Evolutionary conservation across 2,329 filamentous ascomycete species (phyloP).

Genomic region (Setomelanomma holmii): DNA sequence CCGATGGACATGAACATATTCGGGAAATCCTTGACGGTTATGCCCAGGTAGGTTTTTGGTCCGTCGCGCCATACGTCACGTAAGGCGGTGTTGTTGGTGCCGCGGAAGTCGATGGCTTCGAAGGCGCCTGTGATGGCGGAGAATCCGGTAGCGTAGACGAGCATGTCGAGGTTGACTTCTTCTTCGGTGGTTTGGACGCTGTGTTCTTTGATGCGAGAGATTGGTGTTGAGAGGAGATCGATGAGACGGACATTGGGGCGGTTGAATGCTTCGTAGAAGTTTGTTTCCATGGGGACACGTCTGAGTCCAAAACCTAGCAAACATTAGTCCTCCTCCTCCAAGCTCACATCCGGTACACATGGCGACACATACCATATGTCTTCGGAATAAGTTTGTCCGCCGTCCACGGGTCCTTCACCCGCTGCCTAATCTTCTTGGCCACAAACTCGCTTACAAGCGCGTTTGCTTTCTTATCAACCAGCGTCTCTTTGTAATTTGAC

Average conservation of each 20-base stretch:
- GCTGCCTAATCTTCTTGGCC: slow-evolving; percentile 43
- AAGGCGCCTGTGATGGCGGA: slow-evolving; percentile 16
- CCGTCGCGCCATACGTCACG: slow-evolving; percentile 15
- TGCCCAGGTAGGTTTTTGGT: slow-evolving; percentile 30
- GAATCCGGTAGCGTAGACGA: slow-evolving; percentile 52
- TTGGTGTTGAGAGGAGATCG: slow-evolving; percentile 46
- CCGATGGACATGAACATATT: slow-evolving; percentile 52
- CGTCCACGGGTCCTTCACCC: slow-evolving; percentile 51
- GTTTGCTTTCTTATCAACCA: slow-evolving; percentile 32
- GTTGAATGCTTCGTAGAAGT: slow-evolving; percentile 52
- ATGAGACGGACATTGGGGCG: slow-evolving; percentile 49
- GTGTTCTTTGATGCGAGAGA: slow-evolving; percentile 33
- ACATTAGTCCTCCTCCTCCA: too few relatives aligned
- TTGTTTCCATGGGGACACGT: slow-evolving; percentile 50
- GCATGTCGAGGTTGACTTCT: slow-evolving; percentile 44
- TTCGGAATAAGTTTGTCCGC: slow-evolving; percentile 50
- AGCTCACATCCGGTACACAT: too few relatives aligned
- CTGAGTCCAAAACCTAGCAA: slow-evolving; percentile 45
- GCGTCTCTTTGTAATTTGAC: slow-evolving; percentile 27
- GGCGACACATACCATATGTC: slow-evolving; percentile 45
- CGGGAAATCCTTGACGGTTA: slow-evolving; percentile 31
- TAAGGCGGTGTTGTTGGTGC: slow-evolving; percentile 17
- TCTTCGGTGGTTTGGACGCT: slow-evolving; percentile 50
- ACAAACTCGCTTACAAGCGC: slow-evolving; percentile 27
- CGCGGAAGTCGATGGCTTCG: slow-evolving; percentile 22